Evolutionary conservation across 495 filamentous ascomycete genomes (phyloP), one percentile per base, ranked within the genome.

Genomic region (Xylaria acuta): DNA sequence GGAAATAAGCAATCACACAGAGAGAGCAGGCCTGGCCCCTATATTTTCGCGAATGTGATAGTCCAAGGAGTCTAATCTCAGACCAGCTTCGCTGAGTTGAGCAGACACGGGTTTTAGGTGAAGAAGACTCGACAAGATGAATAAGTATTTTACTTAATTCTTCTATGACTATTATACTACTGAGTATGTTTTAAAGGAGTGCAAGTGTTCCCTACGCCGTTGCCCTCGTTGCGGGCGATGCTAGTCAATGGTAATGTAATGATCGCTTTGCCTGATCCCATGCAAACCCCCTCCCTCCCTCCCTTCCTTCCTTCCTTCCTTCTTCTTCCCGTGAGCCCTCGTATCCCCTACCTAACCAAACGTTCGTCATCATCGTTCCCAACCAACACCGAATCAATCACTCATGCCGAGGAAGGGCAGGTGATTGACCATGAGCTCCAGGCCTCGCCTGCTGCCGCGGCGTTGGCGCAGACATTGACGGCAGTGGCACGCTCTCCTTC

Each of bases 351-450:
- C 36, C 36, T 22, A 43, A 34, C n/a, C 16, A 8, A n/a, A n/a
- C n/a, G n/a, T 65, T 20, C 63, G 16, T 45, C 25, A 11, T 64
- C 32, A 5, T 38, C 11, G 12, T 27, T 16, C 25, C 7, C 40
- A 32, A 30, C n/a, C n/a, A 65, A 32, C 25, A 40, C 12, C 18
- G 12, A 16, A 6, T 14, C 27, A n/a, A 16, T 14, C 22, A 20
- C 27, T 51, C 30, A 67, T 5, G 32, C 64, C 32, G 25, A 54
- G 12, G 63, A 32, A 22, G 69, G 22, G 73, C 73, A 75, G 22
- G 27, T 36, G 32, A 75, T 64, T 30, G 74, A n/a, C 74, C 74
- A 78, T 3, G 76, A 73, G 34, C 11, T 54, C 68, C 68, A 78
- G 67, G 9, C 41, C 45, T 62, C 32, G 45, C 34, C 47, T 18